Percentiles rank a stretch among this genome's conserved stretches.
phyloP scores from a whole-genome alignment of 768 basidiomycete species.

The Guyanaporus albipodus region DNA sequence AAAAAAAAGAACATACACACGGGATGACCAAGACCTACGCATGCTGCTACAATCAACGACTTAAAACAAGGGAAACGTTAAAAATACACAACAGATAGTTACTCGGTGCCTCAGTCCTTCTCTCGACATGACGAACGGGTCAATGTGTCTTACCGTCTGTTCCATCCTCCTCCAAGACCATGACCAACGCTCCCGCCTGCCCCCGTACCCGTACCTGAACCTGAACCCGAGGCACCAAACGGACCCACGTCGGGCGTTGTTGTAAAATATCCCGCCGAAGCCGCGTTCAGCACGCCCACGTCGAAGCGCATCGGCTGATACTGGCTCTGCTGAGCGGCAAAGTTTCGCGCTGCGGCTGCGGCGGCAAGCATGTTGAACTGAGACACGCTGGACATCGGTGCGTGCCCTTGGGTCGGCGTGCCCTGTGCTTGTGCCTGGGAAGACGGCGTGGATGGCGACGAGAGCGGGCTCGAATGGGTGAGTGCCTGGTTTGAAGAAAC shows the following conservation, averaged over 20 bases:
- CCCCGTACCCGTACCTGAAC: neutral
- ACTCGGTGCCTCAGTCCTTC: neutral
- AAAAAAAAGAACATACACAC: too few relatives aligned
- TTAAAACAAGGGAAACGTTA: neutral
- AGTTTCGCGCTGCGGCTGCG: slow-evolving; percentile 22
- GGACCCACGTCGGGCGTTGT: slow-evolving; percentile 11
- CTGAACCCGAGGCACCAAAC: slow-evolving; percentile 11
- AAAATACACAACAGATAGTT: slow-evolving; percentile 5
- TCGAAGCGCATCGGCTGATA: slow-evolving; percentile 23
- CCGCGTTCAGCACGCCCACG: slow-evolving; percentile 11
- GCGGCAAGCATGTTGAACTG: slow-evolving; percentile 30
- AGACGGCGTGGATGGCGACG: slow-evolving; percentile 3
- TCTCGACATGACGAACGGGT: neutral
- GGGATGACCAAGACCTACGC: too few relatives aligned
- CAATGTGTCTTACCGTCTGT: slow-evolving; percentile 4
- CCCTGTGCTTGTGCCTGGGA: neutral
- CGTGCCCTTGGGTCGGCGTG: neutral
- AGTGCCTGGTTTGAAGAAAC: neutral
- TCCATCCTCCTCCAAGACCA: slow-evolving; percentile 4
- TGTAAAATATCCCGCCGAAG: slow-evolving; percentile 19
- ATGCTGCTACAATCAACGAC: slow-evolving; percentile 1
- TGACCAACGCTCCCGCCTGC: neutral
- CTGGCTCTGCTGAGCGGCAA: slow-evolving; percentile 18
- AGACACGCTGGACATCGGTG: slow-evolving; percentile 10
- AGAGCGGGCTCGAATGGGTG: slow-evolving; percentile 1